These are phyloP conservation scores for Yarrowia sp. DNA, from an alignment of 805 yeast species.

Conservation along the genomic window DNA sequence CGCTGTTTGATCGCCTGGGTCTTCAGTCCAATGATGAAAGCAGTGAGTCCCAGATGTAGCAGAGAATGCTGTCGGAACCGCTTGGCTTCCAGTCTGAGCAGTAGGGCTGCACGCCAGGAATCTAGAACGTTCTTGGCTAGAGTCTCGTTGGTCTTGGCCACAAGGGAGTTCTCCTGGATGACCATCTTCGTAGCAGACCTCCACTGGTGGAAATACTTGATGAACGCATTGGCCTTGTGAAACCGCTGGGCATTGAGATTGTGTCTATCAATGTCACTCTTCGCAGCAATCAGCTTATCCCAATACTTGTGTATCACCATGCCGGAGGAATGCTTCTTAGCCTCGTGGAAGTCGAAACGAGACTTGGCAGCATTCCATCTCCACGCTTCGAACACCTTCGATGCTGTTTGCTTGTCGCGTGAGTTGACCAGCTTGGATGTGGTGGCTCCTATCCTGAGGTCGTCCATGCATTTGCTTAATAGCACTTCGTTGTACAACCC, in stretches of 20 bases:
- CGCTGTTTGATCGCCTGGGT: not conserved
- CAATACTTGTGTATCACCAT: not conserved
- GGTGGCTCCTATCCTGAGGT: not conserved
- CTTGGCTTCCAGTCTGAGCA: conserved; percentile 5
- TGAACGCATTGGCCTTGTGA: not conserved
- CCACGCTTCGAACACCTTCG: not conserved
- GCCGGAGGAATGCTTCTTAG: not conserved
- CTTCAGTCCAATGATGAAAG: not conserved
- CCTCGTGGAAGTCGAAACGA: not conserved
- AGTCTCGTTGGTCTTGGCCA: not conserved
- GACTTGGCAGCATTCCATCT: conserved; percentile 20
- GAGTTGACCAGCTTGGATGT: not conserved
- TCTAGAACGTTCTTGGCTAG: not conserved
- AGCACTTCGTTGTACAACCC: not conserved
- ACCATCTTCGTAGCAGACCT: not conserved
- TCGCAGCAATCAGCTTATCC: not conserved
- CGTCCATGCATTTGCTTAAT: not conserved
- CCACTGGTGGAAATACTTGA: not conserved
- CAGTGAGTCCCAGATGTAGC: not conserved
- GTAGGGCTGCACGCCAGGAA: not conserved
- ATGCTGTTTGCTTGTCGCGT: not conserved
- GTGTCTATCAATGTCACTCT: not conserved
- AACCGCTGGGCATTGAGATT: not conserved
- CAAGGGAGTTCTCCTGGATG: not conserved
- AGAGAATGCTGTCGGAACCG: conserved; percentile 10